Base-by-base conservation (phyloP, 495 filamentous ascomycete genomes). In the Aspergillus sclerotiicarbonarius region DNA sequence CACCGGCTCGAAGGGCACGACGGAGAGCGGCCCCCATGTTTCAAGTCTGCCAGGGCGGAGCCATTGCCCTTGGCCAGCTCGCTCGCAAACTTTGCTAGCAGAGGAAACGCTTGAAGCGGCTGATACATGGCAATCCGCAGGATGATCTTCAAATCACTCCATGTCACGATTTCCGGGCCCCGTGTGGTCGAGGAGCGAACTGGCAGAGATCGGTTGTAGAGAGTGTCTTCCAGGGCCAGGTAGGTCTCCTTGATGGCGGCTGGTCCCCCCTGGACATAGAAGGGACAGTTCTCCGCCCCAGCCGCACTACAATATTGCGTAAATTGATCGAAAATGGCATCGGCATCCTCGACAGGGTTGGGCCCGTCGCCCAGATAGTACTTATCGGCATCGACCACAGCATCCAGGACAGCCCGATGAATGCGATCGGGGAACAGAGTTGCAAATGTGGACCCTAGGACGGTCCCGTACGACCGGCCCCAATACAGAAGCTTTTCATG, bases 391-490 rank as follows among this genome's bases (percentile, higher is more conserved):
- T 90, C 66, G 15, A 80, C 79, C 8, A 84, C 82, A 3, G 75
- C 82, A 52, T 86, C 82, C 6, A 86, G 68, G 4, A 84, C 64
- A 25, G 74, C 62, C 8, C 82, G 75, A 4, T 67, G 63, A 13
- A 85, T 66, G 29, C 80, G 77, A 47, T 82, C 70, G 0, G 82
- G 82, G 32, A 74, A 80, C 63, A 85, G 77, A 1, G 79, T 72
- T 3, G 80, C 79, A 58, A 83, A 82, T 3, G 76, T 81, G 0
- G 83, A 74, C 0, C 86, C 87, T 4, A 90, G 80, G 5, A 85
- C 69, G 1, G 85, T 87, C 4, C 87, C 87, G 61, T 90, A 90
- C n/a, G 82, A 86, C 15, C 87, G 80, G 9, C 87, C 81, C 75
- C 87, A 87, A 48, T 83, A 87, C 6, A 82, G 75, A 18, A 88